A percentile compares a stretch with the other conserved stretches of the same genome.
phyloP scores from a whole-genome alignment of 371 early-diverging fungal genomes.

The Apophysomyces variabilis region DNA sequence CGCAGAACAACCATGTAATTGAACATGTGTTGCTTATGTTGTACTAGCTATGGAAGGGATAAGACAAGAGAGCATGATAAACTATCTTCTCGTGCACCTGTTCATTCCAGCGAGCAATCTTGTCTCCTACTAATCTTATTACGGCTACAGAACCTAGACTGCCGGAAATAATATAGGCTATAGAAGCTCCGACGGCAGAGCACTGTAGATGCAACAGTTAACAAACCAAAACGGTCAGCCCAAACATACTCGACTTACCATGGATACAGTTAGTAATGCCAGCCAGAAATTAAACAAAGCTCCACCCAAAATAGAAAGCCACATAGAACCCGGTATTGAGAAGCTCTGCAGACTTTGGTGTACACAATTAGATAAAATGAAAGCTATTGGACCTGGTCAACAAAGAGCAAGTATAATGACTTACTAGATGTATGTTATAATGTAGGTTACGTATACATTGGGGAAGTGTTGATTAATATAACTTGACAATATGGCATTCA shows the following conservation, averaged over 20 bases:
- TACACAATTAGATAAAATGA: background rate
- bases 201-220: conserved; percentile 33
- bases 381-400: background rate
- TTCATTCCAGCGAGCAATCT: conserved; percentile 64
- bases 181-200: conserved; percentile 63
- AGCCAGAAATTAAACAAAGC: conserved; percentile 65
- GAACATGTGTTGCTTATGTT: conserved; percentile 63
- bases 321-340: conserved; percentile 73
- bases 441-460: conserved; percentile 58
- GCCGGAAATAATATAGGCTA: conserved; percentile 62
- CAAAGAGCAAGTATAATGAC: conserved; percentile 15
- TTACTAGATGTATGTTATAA: conserved; percentile 65
- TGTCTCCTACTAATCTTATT: conserved; percentile 55
- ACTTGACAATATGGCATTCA: conserved; percentile 58
- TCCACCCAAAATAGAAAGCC: conserved; percentile 69
- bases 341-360: conserved; percentile 65
- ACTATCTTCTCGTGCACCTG: conserved; percentile 39
- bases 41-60: conserved; percentile 39
- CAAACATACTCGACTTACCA: conserved; percentile 30
- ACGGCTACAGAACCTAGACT: conserved; percentile 60
- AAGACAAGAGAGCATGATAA: background rate
- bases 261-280: conserved; percentile 58
- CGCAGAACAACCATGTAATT: conserved; percentile 66
- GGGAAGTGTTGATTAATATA: conserved; percentile 64
- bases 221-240: background rate